phyloP scores from a whole-genome alignment of 768 basidiomycete genomes.

The Dacryopinax spathularia region DNA sequence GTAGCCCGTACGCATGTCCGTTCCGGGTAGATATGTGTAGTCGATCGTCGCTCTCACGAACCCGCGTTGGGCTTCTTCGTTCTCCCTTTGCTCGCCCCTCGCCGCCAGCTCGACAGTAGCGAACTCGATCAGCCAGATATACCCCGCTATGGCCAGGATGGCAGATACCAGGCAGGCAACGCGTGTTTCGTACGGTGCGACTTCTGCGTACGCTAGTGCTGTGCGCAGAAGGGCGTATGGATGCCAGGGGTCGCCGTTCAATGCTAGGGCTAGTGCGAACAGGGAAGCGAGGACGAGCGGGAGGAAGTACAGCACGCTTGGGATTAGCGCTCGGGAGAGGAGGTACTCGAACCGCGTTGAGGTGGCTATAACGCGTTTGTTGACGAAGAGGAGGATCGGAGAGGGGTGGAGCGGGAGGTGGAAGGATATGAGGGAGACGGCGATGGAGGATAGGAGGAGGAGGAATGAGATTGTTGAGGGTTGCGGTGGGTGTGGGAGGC shows the following conservation, averaged over 20 bases:
- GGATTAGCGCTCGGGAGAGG: neutral
- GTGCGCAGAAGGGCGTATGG: neutral
- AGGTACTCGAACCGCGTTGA: constrained; percentile 1
- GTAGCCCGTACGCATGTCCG: neutral
- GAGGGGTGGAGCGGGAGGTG: neutral
- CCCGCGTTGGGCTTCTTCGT: neutral
- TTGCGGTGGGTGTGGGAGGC: neutral
- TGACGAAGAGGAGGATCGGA: neutral
- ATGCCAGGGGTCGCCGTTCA: constrained; percentile 4
- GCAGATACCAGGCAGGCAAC: neutral
- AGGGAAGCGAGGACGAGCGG: neutral
- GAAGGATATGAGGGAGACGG: neutral
- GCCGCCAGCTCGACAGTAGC: neutral
- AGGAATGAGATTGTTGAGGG: neutral
- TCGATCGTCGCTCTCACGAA: neutral
- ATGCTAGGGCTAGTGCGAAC: neutral
- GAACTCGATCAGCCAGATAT: neutral
- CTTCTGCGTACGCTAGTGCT: neutral
- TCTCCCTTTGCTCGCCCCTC: neutral
- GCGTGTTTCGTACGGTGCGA: neutral
- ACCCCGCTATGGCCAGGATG: neutral
- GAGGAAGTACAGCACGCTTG: neutral
- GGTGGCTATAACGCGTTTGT: neutral
- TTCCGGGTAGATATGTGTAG: neutral
- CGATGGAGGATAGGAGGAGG: neutral